Evolutionary conservation across 2,329 filamentous ascomycete genomes (phyloP), one percentile per base, ranked within the genome.

Genomic region (Amauroascus verrucosus): DNA sequence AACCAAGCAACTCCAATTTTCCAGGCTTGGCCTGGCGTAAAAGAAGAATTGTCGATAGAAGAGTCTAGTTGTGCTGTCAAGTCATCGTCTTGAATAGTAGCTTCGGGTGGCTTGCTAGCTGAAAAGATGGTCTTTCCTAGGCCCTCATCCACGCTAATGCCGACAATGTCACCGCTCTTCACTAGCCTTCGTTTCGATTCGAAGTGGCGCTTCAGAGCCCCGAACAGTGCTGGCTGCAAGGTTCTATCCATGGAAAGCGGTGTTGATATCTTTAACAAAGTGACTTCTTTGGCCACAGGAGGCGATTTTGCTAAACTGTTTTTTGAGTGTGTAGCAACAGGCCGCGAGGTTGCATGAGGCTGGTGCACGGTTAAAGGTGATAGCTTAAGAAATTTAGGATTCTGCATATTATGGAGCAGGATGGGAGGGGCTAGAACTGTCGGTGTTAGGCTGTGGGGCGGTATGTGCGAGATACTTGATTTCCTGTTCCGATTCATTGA

Each of bases 131-230:
- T 85, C 54, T 85, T 81, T 2, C 89, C 91, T 1, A 97, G 77
- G 50, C 84, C 82, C 51, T 90, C 87, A 63, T 98, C 91, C 26
- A 98, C 83, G 2, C 88, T 84, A 11, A 98, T 85, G 16, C 87
- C 90, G 51, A 98, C 83, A 11, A 96, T 72, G 69, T 98, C 93
- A 2, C 90, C 91, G 38, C 81, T 83, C 63, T 89, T 89, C 37
- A 97, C 80, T 11, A 97, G 79, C 3, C 93, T 82, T 54, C 85
- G 80, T 62, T 86, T 88, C 53, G 81, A 81, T 59, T 94, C 86
- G 66, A 98, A 96, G 65, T 96, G 85, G 37, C 82, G 82, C 66
- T 96, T 96, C 40, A 98, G 70, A 0, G 88, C 89, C 16, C 87
- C 84, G 60, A 97, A 84, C 3, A 97, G 78, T 3, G 87, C 87